Evolutionary conservation across 2,329 filamentous ascomycete species (phyloP).

Genomic region (Pleurostoma richardsiae): DNA sequence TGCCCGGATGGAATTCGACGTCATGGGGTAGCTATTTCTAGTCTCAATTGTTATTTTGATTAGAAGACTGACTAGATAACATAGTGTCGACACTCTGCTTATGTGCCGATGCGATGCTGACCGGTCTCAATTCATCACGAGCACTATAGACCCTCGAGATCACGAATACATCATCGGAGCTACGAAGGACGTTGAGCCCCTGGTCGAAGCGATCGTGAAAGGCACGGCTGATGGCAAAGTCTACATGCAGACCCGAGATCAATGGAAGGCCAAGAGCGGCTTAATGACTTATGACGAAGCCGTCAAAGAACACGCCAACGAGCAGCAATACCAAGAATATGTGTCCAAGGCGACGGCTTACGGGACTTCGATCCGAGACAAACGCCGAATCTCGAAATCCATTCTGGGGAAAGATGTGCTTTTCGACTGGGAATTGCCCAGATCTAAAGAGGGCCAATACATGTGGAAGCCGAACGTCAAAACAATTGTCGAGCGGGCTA

Average conservation of each 20-base stretch:
- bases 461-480: conserved; percentile 9
- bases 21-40: conserved; percentile 23
- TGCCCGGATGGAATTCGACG: conserved; percentile 30
- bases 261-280: conserved; percentile 23
- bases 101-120: conserved; percentile 31
- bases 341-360: conserved; percentile 5
- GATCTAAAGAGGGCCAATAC: conserved; percentile 9
- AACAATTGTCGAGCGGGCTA: conserved; percentile 9
- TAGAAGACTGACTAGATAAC: conserved; percentile 7
- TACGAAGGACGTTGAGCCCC: conserved; percentile 20
- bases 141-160: conserved; percentile 27
- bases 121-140: conserved; percentile 30
- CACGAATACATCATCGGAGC: conserved; percentile 32
- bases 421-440: conserved; percentile 11
- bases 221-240: conserved; percentile 17
- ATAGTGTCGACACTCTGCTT: conserved; percentile 23
- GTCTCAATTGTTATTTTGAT: not conserved
- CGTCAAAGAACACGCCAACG: conserved; percentile 17
- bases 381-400: not conserved
- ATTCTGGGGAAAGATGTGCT: conserved; percentile 5
- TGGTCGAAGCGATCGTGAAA: conserved; percentile 16
- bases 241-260: conserved; percentile 17
- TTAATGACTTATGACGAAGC: conserved; percentile 28
- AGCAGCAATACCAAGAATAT: conserved; percentile 20
- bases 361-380: not conserved